Evolutionary conservation across 352 stramenopile species (phyloP), one percentile per base, ranked within the genome.

Genomic region (Globisporangium ultimum): DNA sequence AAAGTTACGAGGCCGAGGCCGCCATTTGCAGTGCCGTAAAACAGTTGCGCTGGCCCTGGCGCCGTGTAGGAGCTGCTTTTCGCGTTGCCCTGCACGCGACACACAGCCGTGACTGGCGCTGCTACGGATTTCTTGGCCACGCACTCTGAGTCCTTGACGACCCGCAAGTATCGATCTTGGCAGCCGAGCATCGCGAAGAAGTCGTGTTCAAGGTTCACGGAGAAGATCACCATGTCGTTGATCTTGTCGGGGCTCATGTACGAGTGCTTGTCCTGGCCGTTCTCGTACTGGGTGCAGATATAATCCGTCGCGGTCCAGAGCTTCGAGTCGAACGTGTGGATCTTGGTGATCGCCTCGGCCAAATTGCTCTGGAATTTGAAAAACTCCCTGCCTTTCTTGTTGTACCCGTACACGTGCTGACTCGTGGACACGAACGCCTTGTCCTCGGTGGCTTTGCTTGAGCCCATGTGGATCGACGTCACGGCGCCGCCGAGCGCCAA

Each of bases 291-390:
- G 59, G 85, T 93, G 53, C 88, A 89, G 53, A 88, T 87, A 53
- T 81, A 91, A 58, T 93, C 83, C 1, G 80, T 93, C 6, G 74
- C 71, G 14, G 78, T 88, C 74, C 78, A 93, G 21, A 96, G 72
- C 32, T 87, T 80, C n/a, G 57, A 74, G 53, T 94, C 84, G 51
- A 78, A 74, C 21, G 71, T 72, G 59, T 84, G 63, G 28, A 94
- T 76, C 59, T 88, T 84, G 53, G 77, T 80, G 64, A 96, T 82
- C 1, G 84, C 71, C 61, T 96, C 87, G 38, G 78, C 78, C 28
- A 96, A 60, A 43, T 93, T 96, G 69, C 83, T 93, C 63, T 91
- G 80, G 71, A 93, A 93, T 63, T 79, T 88, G 67, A 90, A 91
- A 55, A 91, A 87, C 69, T 91, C 84, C 45, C 93, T 96, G 53